These are phyloP conservation scores for Galeopsis tetrahit DNA, from an alignment of 257 asterid genomes.

Conservation along the genomic window DNA sequence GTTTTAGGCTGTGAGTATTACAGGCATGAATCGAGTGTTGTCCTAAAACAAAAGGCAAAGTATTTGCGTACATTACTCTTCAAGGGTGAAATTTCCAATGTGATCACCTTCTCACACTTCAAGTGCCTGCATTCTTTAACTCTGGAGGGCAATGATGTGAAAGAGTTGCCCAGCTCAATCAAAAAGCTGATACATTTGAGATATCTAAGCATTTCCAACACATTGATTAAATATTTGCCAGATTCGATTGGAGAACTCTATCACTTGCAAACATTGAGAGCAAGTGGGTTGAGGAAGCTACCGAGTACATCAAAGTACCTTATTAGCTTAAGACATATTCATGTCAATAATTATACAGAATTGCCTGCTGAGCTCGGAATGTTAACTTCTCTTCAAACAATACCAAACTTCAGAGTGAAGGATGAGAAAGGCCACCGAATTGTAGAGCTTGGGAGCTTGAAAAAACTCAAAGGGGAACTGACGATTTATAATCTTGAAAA, in stretches of 20 bases:
- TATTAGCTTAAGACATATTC: conserved; percentile 2
- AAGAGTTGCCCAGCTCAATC: background rate
- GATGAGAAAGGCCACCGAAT: background rate
- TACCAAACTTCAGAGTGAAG: background rate
- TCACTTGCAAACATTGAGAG: conserved; percentile 17
- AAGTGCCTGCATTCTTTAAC: background rate
- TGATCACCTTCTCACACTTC: background rate
- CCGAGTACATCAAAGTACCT: conserved; percentile 1
- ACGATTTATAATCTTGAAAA: background rate
- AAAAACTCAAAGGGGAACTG: background rate
- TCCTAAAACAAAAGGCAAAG: background rate
- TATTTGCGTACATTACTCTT: background rate
- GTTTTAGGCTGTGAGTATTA: background rate
- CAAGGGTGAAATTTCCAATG: background rate
- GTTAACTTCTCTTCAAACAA: conserved; percentile 14
- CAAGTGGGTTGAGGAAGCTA: background rate
- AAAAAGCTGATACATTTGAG: conserved; percentile 13
- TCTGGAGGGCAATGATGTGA: background rate
- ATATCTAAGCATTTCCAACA: background rate
- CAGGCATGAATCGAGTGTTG: background rate
- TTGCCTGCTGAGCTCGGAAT: background rate
- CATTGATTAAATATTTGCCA: background rate
- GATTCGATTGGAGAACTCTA: background rate
- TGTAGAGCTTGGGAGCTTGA: background rate
- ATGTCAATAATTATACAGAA: background rate